Percentiles rank a stretch among this genome's conserved stretches.
These are phyloP conservation scores for Leucoagaricus sp. DNA, from an alignment of 1,284 basidiomycete genomes.

Conservation along the genomic window DNA sequence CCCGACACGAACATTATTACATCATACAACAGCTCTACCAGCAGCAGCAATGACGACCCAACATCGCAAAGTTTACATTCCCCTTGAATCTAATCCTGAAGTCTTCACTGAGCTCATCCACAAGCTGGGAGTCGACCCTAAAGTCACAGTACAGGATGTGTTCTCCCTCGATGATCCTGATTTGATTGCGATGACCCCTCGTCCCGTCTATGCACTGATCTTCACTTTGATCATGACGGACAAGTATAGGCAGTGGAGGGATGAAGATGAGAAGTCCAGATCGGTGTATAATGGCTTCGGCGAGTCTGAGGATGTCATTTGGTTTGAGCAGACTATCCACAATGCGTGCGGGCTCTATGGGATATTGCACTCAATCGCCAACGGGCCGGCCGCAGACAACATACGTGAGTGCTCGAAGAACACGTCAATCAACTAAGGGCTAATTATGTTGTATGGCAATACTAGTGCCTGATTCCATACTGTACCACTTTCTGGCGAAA, in stretches of 20 bases:
- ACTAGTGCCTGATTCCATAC: constrained; percentile 26
- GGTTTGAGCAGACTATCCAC: constrained; percentile 36
- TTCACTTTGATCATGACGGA: constrained; percentile 39
- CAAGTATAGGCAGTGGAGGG: constrained; percentile 22
- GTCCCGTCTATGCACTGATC: constrained; percentile 44
- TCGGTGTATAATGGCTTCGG: constrained; percentile 30
- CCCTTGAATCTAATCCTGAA: constrained; percentile 37
- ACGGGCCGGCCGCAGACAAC: constrained; percentile 25
- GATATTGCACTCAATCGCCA: constrained; percentile 33
- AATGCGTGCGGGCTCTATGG: constrained; percentile 38
- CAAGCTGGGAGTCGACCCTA: constrained; percentile 30
- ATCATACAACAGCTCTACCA: not conserved
- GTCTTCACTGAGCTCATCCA: constrained; percentile 35
- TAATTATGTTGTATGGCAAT: not conserved
- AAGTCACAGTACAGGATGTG: constrained; percentile 46
- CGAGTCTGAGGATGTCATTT: constrained; percentile 31
- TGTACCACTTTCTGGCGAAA: constrained; percentile 26
- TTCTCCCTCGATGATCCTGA: constrained; percentile 44
- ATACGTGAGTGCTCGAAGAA: constrained; percentile 24
- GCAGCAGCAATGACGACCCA: constrained; percentile 9
- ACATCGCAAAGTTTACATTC: constrained; percentile 27
- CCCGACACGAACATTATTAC: too few relatives aligned
- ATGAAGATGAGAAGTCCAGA: constrained; percentile 24
- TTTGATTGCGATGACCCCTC: constrained; percentile 41
- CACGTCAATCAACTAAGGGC: not conserved